Evolutionary conservation across 1,139 yeast species (phyloP), one percentile per base, ranked within the genome.

Genomic region (Debaryomycetaceae sp.): DNA sequence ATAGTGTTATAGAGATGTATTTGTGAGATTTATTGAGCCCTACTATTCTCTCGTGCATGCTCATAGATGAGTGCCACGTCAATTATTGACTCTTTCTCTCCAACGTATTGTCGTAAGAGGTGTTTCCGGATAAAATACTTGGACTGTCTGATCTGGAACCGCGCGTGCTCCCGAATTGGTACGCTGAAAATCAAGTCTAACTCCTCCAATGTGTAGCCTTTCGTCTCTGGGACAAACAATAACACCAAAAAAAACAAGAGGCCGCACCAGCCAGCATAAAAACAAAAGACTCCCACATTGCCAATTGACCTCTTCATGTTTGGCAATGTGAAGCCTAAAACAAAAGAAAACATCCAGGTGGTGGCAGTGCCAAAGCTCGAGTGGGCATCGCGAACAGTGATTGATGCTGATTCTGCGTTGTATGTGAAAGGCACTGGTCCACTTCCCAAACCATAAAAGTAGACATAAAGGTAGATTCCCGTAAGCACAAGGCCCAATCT

Each of bases 351-450:
- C 15, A 31, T 27, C 37, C 37, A 34, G 15, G 28, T 34, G 11
- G 26, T 27, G 2, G 31, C 16, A 32, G 29, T 34, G 12, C 32
- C 37, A 13, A 23, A 27, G 11, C 27, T 22, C 7, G 17, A 24
- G 6, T 33, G 33, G 4, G 27, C 24, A 2, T 20, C 30, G 18
- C 37, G 23, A 9, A 30, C 31, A 18, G 21, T 27, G 18, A 34
- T n/a, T n/a, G 93, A 71, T 53, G 85, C 94, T 53, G 85, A 95
- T 27, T 35, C 38, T 11, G 38, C 38, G 15, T 29, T 31, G 15
- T 34, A 25, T 11, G 36, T 35, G 34, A 34, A 35, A 16, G 29
- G 22, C 6, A 35, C 25, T 4, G 38, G 38, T 7, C 38, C 38
- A n/a, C 32, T 35, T 14, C 38, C 38, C 15, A 28, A 26, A 3